Evolutionary conservation across 805 yeast species (phyloP), one percentile per base, ranked within the genome.

Genomic region (Wickerhamomyces xylosicus): DNA sequence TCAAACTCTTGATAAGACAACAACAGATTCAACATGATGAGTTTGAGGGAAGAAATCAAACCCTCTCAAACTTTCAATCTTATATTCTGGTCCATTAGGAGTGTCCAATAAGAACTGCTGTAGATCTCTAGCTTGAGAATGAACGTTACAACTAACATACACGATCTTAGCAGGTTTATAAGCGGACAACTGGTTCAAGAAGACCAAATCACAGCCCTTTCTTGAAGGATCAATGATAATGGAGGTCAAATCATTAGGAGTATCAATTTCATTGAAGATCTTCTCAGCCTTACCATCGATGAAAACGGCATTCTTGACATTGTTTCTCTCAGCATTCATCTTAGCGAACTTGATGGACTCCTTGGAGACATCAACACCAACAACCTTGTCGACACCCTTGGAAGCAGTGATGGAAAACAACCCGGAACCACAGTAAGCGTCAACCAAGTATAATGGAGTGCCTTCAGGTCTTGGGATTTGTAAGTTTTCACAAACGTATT

Each of bases 21-120:
- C 90, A 16, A 85, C 85, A 54, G 90, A 77, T 58, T 85, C 95
- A 31, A 85, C 95, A 53, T 85, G 95, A 52, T 86, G 90, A 0
- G 95, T 86, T 62, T 86, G 95, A 3, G 95, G 95, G 67, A 92
- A 92, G 64, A 92, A 90, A 60, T 92, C 98, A 58, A 92, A 92
- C 1, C 98, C 98, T 53, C 86, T 77, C 19, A 92, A 68, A 48
- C 90, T 80, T 48, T 85, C 95, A 35, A 92, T 72, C 41, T 63
- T 64, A 63, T 86, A 92, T 31, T 69, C 54, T 7, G 56, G 49
- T 4, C 92, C 92, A 47, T 75, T 57, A 28, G 63, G 68, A 8
- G 90, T 79, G 29, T 77, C 69, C 44, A 71, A 73, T 41, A 89
- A 58, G 53, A 92, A 84, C 66, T 77, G 87, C 48, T 85, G 90